These are phyloP conservation scores for Hydrangea macrophylla DNA, from an alignment of 148 eudicot species.

Conservation along the genomic window DNA sequence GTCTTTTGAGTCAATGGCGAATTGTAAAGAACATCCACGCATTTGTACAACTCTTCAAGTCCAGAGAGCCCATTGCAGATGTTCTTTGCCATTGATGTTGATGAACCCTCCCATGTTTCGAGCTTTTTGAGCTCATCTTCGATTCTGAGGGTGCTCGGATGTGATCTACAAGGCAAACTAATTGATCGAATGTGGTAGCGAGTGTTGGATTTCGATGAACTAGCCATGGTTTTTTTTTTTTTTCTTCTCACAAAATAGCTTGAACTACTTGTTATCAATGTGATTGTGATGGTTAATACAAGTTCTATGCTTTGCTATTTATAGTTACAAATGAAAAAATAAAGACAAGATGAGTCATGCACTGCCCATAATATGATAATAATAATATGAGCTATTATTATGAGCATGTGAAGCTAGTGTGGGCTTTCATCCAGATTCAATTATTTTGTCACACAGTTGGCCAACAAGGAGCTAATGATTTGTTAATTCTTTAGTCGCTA, in stretches of 20 bases:
- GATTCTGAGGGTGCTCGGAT: constrained; percentile 36
- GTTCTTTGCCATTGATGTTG: constrained; percentile 23
- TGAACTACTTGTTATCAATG: no score
- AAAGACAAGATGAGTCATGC: not conserved
- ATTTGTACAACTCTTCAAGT: constrained; percentile 37
- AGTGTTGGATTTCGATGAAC: constrained; percentile 21
- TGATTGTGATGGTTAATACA: not conserved
- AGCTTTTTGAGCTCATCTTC: constrained; percentile 53
- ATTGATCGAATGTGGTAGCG: constrained; percentile 39
- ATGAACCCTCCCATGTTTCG: constrained; percentile 32
- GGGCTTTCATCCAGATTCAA: not conserved
- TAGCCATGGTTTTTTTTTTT: constrained; percentile 25
- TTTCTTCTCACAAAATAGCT: not conserved
- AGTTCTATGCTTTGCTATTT: constrained; percentile 3
- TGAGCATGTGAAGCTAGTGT: constrained; percentile 18
- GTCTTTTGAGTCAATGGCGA: constrained; percentile 39
- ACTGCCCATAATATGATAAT: no score
- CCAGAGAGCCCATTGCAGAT: constrained; percentile 36
- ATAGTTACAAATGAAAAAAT: not conserved
- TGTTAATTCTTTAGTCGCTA: not conserved
- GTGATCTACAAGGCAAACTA: constrained; percentile 56
- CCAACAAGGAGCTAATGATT: not conserved
- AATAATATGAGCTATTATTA: not conserved
- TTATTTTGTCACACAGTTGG: constrained; percentile 2
- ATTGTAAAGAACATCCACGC: constrained; percentile 37